Conservation (phyloP, 2,329 filamentous ascomycete species). For the Paraconiothyrium sp. region DNA sequence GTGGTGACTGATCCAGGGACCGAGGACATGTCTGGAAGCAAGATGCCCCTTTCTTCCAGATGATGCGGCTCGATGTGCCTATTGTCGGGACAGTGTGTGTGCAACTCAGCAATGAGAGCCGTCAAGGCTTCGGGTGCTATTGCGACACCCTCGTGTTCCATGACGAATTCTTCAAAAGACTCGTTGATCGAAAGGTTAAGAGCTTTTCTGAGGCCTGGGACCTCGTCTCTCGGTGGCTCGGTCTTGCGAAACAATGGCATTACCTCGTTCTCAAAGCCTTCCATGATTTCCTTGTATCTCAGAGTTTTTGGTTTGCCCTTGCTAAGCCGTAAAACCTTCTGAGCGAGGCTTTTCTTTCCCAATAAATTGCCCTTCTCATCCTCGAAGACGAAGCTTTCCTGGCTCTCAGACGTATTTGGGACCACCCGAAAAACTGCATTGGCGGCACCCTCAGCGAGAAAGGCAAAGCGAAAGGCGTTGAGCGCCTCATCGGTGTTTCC, state of each 20-base stretch:
- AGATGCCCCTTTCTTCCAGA: conserved; percentile 30
- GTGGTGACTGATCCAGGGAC: conserved; percentile 32
- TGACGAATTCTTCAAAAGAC: conserved; percentile 27
- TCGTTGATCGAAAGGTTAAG: conserved; percentile 13
- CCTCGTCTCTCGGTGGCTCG: neutral
- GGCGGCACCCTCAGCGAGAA: conserved; percentile 46
- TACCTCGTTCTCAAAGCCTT: conserved; percentile 38
- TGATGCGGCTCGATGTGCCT: conserved; percentile 20
- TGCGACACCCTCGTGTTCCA: conserved; percentile 31
- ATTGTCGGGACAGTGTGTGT: conserved; percentile 12
- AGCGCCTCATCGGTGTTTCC: neutral
- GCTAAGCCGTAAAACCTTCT: conserved; percentile 42
- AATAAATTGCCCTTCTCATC: conserved; percentile 22
- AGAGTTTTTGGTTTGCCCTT: conserved; percentile 42
- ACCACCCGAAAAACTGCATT: conserved; percentile 45
- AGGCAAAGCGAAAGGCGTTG: conserved; percentile 27
- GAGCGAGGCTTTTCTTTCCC: conserved; percentile 18
- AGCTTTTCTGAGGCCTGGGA: neutral
- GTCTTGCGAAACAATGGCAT: conserved; percentile 36
- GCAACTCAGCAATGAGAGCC: conserved; percentile 10
- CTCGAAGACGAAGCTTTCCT: conserved; percentile 28
- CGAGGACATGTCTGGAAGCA: conserved; percentile 45
- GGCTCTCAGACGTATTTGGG: conserved; percentile 14
- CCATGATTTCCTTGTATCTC: conserved; percentile 34
- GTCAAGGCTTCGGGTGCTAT: conserved; percentile 17